These are phyloP conservation scores for Leucaena leucocephala DNA, from an alignment of 306 rosid species.

Conservation along the genomic window DNA sequence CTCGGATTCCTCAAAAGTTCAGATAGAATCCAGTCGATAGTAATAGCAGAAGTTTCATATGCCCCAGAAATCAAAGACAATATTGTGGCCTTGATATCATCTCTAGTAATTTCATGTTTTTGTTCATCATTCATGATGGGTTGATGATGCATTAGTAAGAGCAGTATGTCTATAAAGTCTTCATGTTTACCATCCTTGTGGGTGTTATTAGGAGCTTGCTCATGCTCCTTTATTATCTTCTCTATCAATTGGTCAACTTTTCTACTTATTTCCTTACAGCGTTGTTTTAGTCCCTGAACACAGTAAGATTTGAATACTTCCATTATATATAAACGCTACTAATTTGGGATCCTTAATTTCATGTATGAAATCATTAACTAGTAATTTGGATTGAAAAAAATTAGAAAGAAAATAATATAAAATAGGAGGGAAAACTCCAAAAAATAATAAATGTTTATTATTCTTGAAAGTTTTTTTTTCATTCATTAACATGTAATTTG, in stretches of 20 bases:
- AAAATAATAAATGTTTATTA: too few relatives aligned
- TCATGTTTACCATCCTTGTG: slow-evolving; percentile 5
- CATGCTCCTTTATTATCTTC: slow-evolving; percentile 42
- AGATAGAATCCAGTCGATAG: slow-evolving; percentile 43
- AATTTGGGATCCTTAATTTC: too few relatives aligned
- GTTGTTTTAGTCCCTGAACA: slow-evolving; percentile 14
- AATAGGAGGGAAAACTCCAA: too few relatives aligned
- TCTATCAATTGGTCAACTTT: slow-evolving; percentile 35
- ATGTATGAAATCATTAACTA: too few relatives aligned
- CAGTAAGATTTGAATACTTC: not conserved
- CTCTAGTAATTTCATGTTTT: slow-evolving; percentile 27
- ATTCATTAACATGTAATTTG: too few relatives aligned
- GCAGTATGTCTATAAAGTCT: slow-evolving; percentile 38
- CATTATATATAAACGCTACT: too few relatives aligned
- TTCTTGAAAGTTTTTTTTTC: too few relatives aligned
- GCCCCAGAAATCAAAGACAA: slow-evolving; percentile 41
- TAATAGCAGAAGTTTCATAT: not conserved
- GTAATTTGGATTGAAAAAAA: too few relatives aligned
- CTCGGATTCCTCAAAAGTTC: slow-evolving; percentile 44
- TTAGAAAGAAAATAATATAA: too few relatives aligned
- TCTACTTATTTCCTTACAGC: slow-evolving; percentile 18
- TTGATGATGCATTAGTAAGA: slow-evolving; percentile 37
- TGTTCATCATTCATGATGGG: slow-evolving; percentile 35
- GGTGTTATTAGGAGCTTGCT: slow-evolving; percentile 1
- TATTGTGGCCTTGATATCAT: slow-evolving; percentile 46